Evolutionary conservation across 495 filamentous ascomycete species (phyloP).

Genomic region (Parathielavia appendiculata): DNA sequence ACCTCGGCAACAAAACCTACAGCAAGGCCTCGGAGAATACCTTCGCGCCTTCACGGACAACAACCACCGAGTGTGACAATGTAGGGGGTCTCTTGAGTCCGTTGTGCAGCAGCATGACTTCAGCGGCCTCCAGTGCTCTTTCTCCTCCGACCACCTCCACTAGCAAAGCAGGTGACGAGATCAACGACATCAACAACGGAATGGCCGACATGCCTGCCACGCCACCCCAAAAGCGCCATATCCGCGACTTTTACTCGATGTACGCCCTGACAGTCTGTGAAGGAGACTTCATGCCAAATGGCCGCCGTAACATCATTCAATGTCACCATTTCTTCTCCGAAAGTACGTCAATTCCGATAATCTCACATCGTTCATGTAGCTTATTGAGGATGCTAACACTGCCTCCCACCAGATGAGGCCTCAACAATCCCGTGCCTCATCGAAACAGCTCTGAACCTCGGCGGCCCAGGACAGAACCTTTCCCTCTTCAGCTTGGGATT

Average conservation of each 20-base stretch:
- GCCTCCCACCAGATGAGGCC: constrained; percentile 45
- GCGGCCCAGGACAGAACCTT: constrained; percentile 18
- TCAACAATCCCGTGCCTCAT: constrained; percentile 47
- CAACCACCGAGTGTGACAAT: constrained; percentile 12
- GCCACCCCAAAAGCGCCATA: constrained; percentile 38
- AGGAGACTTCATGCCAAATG: constrained; percentile 44
- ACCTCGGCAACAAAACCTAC: constrained; percentile 51
- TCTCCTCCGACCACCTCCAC: constrained; percentile 15
- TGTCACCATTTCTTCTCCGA: constrained; percentile 38
- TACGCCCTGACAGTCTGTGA: constrained; percentile 67
- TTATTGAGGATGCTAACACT: neutral
- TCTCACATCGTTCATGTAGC: neutral
- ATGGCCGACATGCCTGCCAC: constrained; percentile 25
- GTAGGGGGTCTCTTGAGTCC: constrained; percentile 23
- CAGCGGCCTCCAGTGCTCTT: constrained; percentile 2
- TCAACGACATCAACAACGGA: constrained; percentile 34
- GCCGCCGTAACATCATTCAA: constrained; percentile 32
- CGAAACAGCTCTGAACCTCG: constrained; percentile 48
- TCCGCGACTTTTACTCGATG: constrained; percentile 69
- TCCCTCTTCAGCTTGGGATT: constrained; percentile 46
- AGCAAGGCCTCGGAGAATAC: constrained; percentile 9
- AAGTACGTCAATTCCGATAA: neutral
- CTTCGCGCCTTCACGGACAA: constrained; percentile 14
- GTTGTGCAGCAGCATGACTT: constrained; percentile 26
- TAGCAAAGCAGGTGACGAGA: constrained; percentile 41